These are phyloP conservation scores for Hortiboletus flavorubellus DNA, from an alignment of 768 basidiomycete species.

Conservation along the genomic window DNA sequence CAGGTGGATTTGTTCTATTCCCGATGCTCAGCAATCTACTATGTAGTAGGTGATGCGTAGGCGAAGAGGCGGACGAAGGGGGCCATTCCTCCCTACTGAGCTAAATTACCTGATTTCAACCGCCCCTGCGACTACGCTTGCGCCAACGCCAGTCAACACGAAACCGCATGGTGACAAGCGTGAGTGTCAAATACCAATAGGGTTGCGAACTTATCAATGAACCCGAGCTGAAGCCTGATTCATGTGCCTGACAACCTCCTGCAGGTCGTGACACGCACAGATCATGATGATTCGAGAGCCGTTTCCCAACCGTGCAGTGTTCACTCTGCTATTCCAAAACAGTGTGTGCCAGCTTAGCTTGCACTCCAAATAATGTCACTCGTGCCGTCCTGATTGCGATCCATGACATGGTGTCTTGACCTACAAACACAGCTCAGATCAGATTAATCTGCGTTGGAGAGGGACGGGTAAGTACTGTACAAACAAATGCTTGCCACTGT, in stretches of 20 bases:
- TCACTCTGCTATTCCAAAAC: background rate
- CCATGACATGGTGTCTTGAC: background rate
- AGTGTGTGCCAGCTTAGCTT: background rate
- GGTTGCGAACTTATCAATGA: background rate
- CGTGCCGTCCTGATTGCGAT: background rate
- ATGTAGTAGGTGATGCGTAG: too few relatives aligned
- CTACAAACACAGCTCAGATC: background rate
- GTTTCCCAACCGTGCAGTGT: background rate
- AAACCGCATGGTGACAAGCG: background rate
- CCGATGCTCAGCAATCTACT: background rate
- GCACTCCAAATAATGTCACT: background rate
- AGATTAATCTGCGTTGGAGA: too few relatives aligned
- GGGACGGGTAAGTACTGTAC: background rate
- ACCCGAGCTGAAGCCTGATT: background rate
- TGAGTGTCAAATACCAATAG: background rate
- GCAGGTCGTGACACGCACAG: too few relatives aligned
- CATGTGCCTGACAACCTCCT: background rate
- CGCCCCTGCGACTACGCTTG: background rate
- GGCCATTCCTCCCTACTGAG: background rate
- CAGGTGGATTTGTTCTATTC: background rate
- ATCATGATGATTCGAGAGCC: too few relatives aligned
- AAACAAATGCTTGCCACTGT: background rate
- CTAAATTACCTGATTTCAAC: background rate
- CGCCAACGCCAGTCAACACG: background rate
- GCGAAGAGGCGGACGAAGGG: background rate